A percentile compares a stretch with the other conserved stretches of the same genome.
Evolutionary conservation across 2,329 filamentous ascomycete genomes (phyloP).

Genomic region (Apiospora arundinis): DNA sequence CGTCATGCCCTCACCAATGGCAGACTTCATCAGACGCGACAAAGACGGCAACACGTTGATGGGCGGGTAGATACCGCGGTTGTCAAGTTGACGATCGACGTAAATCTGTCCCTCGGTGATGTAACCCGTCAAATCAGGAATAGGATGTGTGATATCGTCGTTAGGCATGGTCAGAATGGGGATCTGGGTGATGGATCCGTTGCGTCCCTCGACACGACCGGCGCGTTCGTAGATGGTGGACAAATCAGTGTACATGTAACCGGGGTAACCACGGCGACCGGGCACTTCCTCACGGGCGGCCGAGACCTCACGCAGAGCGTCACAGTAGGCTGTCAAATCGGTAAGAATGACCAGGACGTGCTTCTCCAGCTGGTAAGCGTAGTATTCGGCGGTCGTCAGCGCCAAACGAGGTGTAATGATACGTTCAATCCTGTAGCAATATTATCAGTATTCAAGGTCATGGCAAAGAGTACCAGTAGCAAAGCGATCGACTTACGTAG

Average conservation of each 20-base stretch:
- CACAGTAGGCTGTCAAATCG: slow-evolving; percentile 96
- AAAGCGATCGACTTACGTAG: slow-evolving; percentile 72
- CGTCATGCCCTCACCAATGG: slow-evolving; percentile 96
- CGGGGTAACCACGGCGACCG: slow-evolving; percentile 97
- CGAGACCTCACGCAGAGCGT: slow-evolving; percentile 97
- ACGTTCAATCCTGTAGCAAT: slow-evolving; percentile 81
- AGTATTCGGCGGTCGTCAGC: slow-evolving; percentile 98
- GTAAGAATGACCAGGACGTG: slow-evolving; percentile 99
- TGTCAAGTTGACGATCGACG: slow-evolving; percentile 89
- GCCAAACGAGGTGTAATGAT: slow-evolving; percentile 99
- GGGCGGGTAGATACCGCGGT: slow-evolving; percentile 97
- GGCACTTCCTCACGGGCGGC: slow-evolving; percentile 98
- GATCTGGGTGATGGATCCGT: slow-evolving; percentile 98
- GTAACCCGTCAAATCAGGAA: slow-evolving; percentile 97
- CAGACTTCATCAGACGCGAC: slow-evolving; percentile 99
- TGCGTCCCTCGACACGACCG: slow-evolving; percentile 94
- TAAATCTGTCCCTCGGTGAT: slow-evolving; percentile 99
- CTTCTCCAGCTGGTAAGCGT: slow-evolving; percentile 99
- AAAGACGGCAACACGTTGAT: slow-evolving; percentile 98
- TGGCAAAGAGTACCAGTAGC: background rate
- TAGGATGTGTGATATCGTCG: slow-evolving; percentile 99
- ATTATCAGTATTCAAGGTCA: background rate
- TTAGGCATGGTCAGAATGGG: slow-evolving; percentile 99
- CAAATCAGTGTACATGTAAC: slow-evolving; percentile 99
- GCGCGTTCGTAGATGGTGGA: slow-evolving; percentile 99